Conservation (phyloP, 2,329 filamentous ascomycete genomes). For the Massarina eburnea region DNA sequence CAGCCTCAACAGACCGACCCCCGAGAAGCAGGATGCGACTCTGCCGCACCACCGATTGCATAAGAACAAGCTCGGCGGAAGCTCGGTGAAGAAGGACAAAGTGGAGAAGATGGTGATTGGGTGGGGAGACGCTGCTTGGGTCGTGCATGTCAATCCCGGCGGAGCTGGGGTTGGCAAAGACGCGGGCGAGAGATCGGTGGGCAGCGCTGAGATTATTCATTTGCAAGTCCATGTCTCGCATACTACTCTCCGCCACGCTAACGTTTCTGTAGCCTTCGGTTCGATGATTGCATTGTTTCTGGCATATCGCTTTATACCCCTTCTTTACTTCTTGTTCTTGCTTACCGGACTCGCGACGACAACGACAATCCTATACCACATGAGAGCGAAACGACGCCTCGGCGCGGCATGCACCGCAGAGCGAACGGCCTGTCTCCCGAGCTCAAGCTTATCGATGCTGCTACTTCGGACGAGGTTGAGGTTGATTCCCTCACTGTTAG, state of each 20-base stretch:
- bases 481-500: slow-evolving; percentile 84
- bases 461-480: slow-evolving; percentile 79
- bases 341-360: slow-evolving; percentile 77
- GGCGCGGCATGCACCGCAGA: slow-evolving; percentile 67
- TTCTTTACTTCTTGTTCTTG: slow-evolving; percentile 85
- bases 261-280: slow-evolving; percentile 67
- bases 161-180: slow-evolving; percentile 67
- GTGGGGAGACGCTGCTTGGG: slow-evolving; percentile 96
- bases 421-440: slow-evolving; percentile 85
- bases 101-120: slow-evolving; percentile 83
- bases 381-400: slow-evolving; percentile 60
- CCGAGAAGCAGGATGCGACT: slow-evolving; percentile 34
- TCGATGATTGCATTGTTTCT: slow-evolving; percentile 92
- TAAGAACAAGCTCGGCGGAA: slow-evolving; percentile 19
- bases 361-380: slow-evolving; percentile 53
- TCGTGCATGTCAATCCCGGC: slow-evolving; percentile 84
- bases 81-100: slow-evolving; percentile 12
- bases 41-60: slow-evolving; percentile 47
- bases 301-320: slow-evolving; percentile 96
- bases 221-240: too few relatives aligned
- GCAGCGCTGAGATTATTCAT: slow-evolving; percentile 86
- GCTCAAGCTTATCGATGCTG: slow-evolving; percentile 84
- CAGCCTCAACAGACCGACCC: slow-evolving; percentile 35
- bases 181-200: slow-evolving; percentile 70
- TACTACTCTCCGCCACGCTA: slow-evolving; percentile 18